Conservation (phyloP, 169 alveolate species). For the Plasmodium knowlesi region DNA sequence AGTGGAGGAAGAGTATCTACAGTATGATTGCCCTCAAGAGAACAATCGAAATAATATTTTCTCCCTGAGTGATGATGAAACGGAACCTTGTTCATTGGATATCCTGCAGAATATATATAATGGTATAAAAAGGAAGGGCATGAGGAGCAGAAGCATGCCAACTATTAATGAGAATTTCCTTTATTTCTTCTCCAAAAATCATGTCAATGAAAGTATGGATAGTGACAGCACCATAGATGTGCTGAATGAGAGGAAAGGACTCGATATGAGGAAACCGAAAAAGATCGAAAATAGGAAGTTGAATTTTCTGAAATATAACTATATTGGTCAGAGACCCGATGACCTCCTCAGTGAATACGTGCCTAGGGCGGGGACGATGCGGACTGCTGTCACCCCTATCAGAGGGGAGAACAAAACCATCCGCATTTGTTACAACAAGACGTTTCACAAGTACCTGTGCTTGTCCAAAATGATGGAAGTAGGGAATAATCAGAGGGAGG, state of each 20-base stretch:
- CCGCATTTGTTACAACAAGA: slow-evolving; percentile 14
- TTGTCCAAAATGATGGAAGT: neutral
- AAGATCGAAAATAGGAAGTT: slow-evolving; percentile 37
- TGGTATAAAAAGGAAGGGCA: neutral
- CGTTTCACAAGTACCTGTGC: slow-evolving; percentile 9
- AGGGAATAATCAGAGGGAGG: neutral
- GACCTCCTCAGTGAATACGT: neutral
- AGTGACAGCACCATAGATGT: slow-evolving; percentile 72
- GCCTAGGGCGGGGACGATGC: neutral
- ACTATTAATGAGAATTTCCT: slow-evolving; percentile 38
- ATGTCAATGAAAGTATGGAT: slow-evolving; percentile 8
- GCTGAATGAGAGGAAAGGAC: slow-evolving; percentile 27
- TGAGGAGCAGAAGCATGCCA: slow-evolving; percentile 69
- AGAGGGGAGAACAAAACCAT: neutral
- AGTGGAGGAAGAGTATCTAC: neutral
- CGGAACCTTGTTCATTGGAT: neutral
- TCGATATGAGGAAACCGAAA: slow-evolving; percentile 1
- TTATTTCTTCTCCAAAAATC: slow-evolving; percentile 42
- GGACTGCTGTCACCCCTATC: neutral
- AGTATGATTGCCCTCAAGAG: neutral
- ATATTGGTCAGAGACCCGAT: neutral
- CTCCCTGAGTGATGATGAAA: slow-evolving; percentile 19
- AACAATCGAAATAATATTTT: neutral
- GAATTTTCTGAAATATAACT: slow-evolving; percentile 22
- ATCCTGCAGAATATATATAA: slow-evolving; percentile 17